Evolutionary conservation across 495 filamentous ascomycete species (phyloP).

Genomic region (Hyaloscypha variabilis): DNA sequence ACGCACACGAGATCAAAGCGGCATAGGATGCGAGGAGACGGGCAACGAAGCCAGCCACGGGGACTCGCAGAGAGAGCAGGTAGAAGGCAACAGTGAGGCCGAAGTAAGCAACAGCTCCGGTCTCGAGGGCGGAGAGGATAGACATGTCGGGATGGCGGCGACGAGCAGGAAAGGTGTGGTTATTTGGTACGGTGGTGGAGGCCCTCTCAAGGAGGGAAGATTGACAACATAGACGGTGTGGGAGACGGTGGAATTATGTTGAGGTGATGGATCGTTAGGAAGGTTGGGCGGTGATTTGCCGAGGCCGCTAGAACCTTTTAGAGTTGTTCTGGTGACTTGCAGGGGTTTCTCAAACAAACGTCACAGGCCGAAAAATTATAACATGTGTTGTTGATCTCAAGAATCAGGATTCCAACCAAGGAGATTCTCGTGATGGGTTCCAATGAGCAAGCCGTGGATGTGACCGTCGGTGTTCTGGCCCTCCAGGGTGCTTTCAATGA

Average conservation of each 20-base stretch:
- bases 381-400: slow-evolving; percentile 1
- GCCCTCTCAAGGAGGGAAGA: slow-evolving; percentile 29
- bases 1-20: slow-evolving; percentile 64
- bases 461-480: slow-evolving; percentile 82
- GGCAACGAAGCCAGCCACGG: slow-evolving; percentile 66
- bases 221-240: slow-evolving; percentile 18
- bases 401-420: slow-evolving; percentile 11
- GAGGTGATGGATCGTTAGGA: neutral
- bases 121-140: slow-evolving; percentile 45
- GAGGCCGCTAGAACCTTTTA: slow-evolving; percentile 11
- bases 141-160: slow-evolving; percentile 22
- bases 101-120: slow-evolving; percentile 59
- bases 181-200: slow-evolving; percentile 2
- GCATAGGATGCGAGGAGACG: slow-evolving; percentile 73
- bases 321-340: slow-evolving; percentile 6
- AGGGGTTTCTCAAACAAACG: neutral
- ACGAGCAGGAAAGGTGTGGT: slow-evolving; percentile 4
- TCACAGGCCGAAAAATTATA: slow-evolving; percentile 10
- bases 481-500: slow-evolving; percentile 94
- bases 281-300: slow-evolving; percentile 10
- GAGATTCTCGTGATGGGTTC: slow-evolving; percentile 18
- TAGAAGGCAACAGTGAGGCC: slow-evolving; percentile 62
- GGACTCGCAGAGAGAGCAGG: slow-evolving; percentile 56
- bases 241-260: slow-evolving; percentile 10
- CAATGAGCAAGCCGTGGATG: neutral